Conservation (phyloP, 2,329 filamentous ascomycete genomes). For the Chaetomiaceae sp. region DNA sequence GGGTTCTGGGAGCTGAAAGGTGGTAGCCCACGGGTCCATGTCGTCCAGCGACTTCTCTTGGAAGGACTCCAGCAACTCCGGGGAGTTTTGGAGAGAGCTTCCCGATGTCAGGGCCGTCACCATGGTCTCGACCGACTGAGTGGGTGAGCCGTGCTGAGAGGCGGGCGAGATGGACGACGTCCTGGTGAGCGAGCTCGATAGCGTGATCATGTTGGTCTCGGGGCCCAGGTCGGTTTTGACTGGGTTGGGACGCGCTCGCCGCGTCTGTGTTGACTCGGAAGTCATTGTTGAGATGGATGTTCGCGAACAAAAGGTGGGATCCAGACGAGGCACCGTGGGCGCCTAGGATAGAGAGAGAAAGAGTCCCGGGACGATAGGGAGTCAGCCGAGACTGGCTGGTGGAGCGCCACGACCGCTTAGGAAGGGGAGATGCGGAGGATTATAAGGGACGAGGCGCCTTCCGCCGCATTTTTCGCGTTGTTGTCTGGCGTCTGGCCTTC, state of each 20-base stretch:
- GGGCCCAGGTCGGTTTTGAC: slow-evolving; percentile 42
- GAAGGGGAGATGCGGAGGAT: slow-evolving; percentile 13
- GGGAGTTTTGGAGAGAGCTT: slow-evolving; percentile 61
- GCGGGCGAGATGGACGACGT: slow-evolving; percentile 50
- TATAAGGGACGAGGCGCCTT: slow-evolving; percentile 23
- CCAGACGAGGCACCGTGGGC: slow-evolving; percentile 25
- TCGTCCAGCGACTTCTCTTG: slow-evolving; percentile 47
- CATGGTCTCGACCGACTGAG: slow-evolving; percentile 49
- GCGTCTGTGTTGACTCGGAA: slow-evolving; percentile 34
- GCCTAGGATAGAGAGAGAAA: not conserved
- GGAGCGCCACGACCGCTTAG: slow-evolving; percentile 12
- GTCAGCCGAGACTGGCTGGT: slow-evolving; percentile 13
- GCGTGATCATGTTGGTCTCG: slow-evolving; percentile 33
- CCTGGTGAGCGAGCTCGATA: slow-evolving; percentile 50
- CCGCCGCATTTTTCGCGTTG: slow-evolving; percentile 27
- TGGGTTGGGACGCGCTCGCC: slow-evolving; percentile 41
- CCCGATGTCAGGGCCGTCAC: slow-evolving; percentile 44
- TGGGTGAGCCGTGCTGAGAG: slow-evolving; percentile 50
- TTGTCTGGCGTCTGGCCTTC: slow-evolving; percentile 13
- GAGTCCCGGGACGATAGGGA: not conserved
- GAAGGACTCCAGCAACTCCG: slow-evolving; percentile 56
- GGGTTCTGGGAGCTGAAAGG: slow-evolving; percentile 69
- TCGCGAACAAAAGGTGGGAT: too few species aligned
- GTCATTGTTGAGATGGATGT: slow-evolving; percentile 37
- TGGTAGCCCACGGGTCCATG: slow-evolving; percentile 40